phyloP scores from a whole-genome alignment of 179 eudicot species.

The Pouteria campechiana region DNA sequence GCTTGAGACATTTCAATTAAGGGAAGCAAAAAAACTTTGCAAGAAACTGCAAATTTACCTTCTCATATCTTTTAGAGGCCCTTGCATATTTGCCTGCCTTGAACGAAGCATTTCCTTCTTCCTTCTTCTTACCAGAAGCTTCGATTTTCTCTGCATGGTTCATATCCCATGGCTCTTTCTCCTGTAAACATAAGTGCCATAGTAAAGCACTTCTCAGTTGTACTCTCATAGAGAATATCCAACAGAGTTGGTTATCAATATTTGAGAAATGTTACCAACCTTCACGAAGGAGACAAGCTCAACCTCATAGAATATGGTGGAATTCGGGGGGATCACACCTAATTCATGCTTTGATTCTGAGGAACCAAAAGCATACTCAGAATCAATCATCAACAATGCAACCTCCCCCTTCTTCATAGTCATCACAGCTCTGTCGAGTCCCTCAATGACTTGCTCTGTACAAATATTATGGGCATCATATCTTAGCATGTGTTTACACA shows the following conservation, averaged over 20 bases:
- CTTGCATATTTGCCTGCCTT: slow-evolving; percentile 43
- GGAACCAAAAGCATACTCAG: slow-evolving; percentile 48
- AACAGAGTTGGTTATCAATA: neutral
- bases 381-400: slow-evolving; percentile 30
- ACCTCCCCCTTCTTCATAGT: slow-evolving; percentile 53
- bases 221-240: neutral
- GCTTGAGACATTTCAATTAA: neutral
- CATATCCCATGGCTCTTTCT: slow-evolving; percentile 62
- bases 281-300: neutral
- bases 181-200: slow-evolving; percentile 15
- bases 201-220: neutral
- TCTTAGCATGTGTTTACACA: too few species aligned
- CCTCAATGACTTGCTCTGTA: slow-evolving; percentile 34
- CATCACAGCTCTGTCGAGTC: slow-evolving; percentile 34
- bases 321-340: slow-evolving; percentile 29
- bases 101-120: slow-evolving; percentile 50
- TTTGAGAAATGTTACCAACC: neutral
- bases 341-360: slow-evolving; percentile 30
- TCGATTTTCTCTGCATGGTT: slow-evolving; percentile 31
- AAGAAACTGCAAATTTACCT: slow-evolving; percentile 21
- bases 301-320: slow-evolving; percentile 10
- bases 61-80: slow-evolving; percentile 59
- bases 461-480: too few species aligned
- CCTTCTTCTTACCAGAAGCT: slow-evolving; percentile 47
- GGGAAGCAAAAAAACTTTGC: neutral